Base-by-base conservation (phyloP, 73 alveolate genomes). In the Chromera velia region DNA sequence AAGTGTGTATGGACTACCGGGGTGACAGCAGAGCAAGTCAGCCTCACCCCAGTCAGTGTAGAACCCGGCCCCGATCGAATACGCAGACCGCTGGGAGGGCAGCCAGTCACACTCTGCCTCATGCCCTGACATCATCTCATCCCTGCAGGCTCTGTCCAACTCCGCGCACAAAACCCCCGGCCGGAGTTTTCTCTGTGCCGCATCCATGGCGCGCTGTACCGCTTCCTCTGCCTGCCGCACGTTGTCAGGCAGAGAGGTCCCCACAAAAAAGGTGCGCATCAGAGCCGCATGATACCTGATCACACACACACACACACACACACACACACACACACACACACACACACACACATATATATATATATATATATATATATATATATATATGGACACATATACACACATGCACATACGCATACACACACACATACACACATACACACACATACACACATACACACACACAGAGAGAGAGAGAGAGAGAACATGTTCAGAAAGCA, bases 41-140 rank as follows among this genome's bases (percentile, higher is more conserved):
- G 80, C 80, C 70, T 72, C 80, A 29, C 80, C 80, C 80, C 80
- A 72, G 71, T 65, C 80, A 7, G 70, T 72, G 80, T 72, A 72
- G 47, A 72, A 72, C 28, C 80, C 80, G 64, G 46, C 28, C 70
- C 80, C 80, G 46, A 72, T 72, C 27, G 78, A 72, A 26, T 72
- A 72, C 68, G 6, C 6, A 62, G 70, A 31, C 17, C 27, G 24
- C 27, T n/a, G n/a, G 29, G 70, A n/a, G 0, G 70, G 70, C 0
- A 6, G 24, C 0, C 27, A 55, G 32, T 22, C 22, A 10, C 27
- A 55, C 69, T 0, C 29, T 7, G 28, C 9, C 0, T 0, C 9
- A 10, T 0, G 9, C 69, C 69, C 1, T 1, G 6, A 55, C 18
- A 17, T 1, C n/a, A 24, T 55, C 18, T 27, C 31, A 29, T 55